Evolutionary conservation across 208 protist species (phyloP).

Genomic region (Trypanosoma cruzi): DNA sequence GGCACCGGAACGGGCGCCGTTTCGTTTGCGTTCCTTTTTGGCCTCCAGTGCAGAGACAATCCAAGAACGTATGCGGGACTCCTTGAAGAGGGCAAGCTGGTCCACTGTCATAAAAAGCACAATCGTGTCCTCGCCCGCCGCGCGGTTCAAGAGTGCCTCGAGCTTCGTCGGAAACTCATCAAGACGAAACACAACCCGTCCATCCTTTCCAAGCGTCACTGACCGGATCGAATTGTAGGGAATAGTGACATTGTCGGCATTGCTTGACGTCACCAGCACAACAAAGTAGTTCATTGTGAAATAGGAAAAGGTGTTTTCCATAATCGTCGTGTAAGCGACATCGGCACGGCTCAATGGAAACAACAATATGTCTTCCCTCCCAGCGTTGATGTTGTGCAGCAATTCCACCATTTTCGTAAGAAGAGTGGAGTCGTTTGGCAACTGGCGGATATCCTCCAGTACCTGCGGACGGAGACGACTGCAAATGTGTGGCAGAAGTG

Average conservation of each 20-base stretch:
- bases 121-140: slow-evolving; percentile 77
- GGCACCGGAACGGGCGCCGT: neutral
- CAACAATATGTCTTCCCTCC: slow-evolving; percentile 54
- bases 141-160: slow-evolving; percentile 71
- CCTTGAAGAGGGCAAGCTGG: slow-evolving; percentile 68
- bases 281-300: slow-evolving; percentile 87
- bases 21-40: slow-evolving; percentile 10
- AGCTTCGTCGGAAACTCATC: slow-evolving; percentile 87
- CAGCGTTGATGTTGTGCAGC: slow-evolving; percentile 69
- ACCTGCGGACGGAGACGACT: slow-evolving; percentile 35
- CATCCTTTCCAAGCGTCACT: slow-evolving; percentile 79
- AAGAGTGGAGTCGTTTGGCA: slow-evolving; percentile 78
- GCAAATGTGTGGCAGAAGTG: slow-evolving; percentile 46
- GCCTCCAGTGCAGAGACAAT: slow-evolving; percentile 65
- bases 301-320: slow-evolving; percentile 62
- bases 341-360: slow-evolving; percentile 67
- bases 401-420: slow-evolving; percentile 73
- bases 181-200: slow-evolving; percentile 76
- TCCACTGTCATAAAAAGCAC: slow-evolving; percentile 65
- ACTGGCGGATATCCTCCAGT: slow-evolving; percentile 47
- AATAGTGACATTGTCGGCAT: slow-evolving; percentile 89
- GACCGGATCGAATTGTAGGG: slow-evolving; percentile 82
- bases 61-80: slow-evolving; percentile 78
- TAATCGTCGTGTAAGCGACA: slow-evolving; percentile 69
- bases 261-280: slow-evolving; percentile 71